Percentiles rank a stretch among this genome's conserved stretches.
These are phyloP conservation scores for Solanum aculeatissimum DNA, from an alignment of 305 asterid species.

Conservation along the genomic window DNA sequence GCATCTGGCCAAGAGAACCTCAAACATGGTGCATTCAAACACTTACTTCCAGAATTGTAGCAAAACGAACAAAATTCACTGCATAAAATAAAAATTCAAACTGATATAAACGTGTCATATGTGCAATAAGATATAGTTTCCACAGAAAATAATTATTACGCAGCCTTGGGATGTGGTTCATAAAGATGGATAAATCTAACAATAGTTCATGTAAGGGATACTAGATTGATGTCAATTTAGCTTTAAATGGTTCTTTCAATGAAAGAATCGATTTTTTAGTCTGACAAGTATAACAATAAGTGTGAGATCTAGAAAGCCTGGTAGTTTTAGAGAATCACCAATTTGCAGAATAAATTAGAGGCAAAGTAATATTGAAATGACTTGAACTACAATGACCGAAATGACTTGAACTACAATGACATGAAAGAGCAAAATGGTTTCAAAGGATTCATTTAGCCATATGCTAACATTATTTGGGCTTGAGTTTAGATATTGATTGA, in stretches of 20 bases:
- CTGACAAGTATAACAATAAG: neutral
- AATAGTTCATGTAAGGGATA: neutral
- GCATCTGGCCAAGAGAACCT: slow-evolving; percentile 55
- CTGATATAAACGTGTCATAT: neutral
- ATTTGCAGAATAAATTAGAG: neutral
- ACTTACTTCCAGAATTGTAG: slow-evolving; percentile 34
- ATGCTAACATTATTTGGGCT: neutral
- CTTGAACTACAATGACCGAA: neutral
- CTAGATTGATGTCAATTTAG: neutral
- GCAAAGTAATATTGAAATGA: neutral
- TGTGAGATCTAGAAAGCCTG: neutral
- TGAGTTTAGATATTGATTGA: neutral
- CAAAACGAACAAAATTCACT: slow-evolving; percentile 68
- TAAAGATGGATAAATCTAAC: neutral
- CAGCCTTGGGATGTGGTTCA: neutral
- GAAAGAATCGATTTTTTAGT: neutral
- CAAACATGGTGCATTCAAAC: slow-evolving; percentile 60
- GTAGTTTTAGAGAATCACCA: neutral
- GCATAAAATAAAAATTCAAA: slow-evolving; percentile 19
- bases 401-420: neutral
- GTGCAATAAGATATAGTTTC: neutral
- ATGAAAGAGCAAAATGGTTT: neutral
- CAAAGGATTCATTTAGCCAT: neutral
- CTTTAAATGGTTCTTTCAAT: neutral
- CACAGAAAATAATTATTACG: neutral